phyloP scores from a whole-genome alignment of 2,329 filamentous ascomycete species.

The Chrysoporthe austroafricana region DNA sequence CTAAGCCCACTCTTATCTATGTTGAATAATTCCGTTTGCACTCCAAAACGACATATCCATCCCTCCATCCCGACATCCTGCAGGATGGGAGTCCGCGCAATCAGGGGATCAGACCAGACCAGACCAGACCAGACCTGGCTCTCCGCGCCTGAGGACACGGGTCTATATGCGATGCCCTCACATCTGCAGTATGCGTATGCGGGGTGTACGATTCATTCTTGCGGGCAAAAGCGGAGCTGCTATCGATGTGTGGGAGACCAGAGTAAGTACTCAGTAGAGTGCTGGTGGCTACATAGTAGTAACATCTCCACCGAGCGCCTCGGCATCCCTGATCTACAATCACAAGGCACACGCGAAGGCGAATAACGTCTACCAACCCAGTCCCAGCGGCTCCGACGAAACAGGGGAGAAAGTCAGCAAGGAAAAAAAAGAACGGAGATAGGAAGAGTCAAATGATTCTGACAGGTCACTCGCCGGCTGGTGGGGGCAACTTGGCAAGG shows the following conservation, averaged over 20 bases:
- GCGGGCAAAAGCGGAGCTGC: no score
- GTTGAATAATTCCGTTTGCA: slow-evolving; percentile 23
- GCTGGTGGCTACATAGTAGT: no score
- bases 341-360: neutral
- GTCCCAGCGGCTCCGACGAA: neutral
- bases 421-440: neutral
- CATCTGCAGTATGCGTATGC: no score
- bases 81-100: neutral
- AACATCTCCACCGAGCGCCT: neutral
- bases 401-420: no score
- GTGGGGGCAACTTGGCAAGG: no score
- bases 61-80: neutral
- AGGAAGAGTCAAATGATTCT: no score
- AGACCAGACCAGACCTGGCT: neutral
- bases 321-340: neutral
- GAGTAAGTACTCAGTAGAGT: no score
- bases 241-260: no score
- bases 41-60: neutral
- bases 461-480: no score
- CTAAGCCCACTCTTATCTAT: slow-evolving; percentile 23
- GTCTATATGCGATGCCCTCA: no score
- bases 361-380: neutral
- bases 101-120: neutral
- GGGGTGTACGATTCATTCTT: no score
- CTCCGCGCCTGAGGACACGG: neutral